These are phyloP conservation scores for Corchorus capsularis DNA, from an alignment of 345 rosid species.

Conservation along the genomic window DNA sequence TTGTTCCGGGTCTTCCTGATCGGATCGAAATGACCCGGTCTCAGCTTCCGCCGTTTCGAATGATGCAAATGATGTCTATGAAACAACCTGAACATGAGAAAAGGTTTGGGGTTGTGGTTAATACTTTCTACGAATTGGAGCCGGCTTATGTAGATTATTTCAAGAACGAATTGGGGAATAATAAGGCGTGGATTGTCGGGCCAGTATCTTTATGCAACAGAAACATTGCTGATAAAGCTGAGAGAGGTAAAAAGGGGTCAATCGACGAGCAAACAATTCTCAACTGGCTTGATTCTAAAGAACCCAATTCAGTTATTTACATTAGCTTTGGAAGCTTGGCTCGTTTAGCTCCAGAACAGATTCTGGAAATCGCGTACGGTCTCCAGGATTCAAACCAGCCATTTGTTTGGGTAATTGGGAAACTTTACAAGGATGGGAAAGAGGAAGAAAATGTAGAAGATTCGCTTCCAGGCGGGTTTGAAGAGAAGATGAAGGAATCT, in stretches of 20 bases:
- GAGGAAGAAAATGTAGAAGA: conserved; percentile 20
- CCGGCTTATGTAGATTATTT: conserved; percentile 42
- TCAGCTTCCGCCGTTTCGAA: conserved; percentile 32
- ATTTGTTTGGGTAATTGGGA: conserved; percentile 58
- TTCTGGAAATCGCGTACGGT: conserved; percentile 45
- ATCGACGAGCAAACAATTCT: conserved; percentile 32
- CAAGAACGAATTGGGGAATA: conserved; percentile 33
- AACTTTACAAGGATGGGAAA: conserved; percentile 11
- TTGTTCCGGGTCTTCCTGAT: conserved; percentile 49
- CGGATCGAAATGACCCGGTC: conserved; percentile 45
- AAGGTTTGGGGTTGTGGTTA: conserved; percentile 39
- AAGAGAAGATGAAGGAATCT: conserved; percentile 33
- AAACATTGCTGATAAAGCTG: conserved; percentile 37
- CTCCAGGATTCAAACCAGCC: conserved; percentile 41
- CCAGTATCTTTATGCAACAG: conserved; percentile 50
- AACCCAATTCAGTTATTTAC: conserved; percentile 49
- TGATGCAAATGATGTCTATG: neutral
- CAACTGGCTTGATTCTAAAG: conserved; percentile 48
- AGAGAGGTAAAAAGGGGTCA: conserved; percentile 39
- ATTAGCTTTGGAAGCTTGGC: conserved; percentile 53
- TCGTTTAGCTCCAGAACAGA: conserved; percentile 35
- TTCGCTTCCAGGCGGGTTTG: conserved; percentile 42
- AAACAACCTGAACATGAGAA: conserved; percentile 14
- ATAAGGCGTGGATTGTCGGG: conserved; percentile 49
- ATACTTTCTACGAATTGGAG: conserved; percentile 52